A percentile compares a stretch with the other conserved stretches of the same genome.
phyloP scores from a whole-genome alignment of 352 stramenopile genomes.

The Globisporangium perplexum region DNA sequence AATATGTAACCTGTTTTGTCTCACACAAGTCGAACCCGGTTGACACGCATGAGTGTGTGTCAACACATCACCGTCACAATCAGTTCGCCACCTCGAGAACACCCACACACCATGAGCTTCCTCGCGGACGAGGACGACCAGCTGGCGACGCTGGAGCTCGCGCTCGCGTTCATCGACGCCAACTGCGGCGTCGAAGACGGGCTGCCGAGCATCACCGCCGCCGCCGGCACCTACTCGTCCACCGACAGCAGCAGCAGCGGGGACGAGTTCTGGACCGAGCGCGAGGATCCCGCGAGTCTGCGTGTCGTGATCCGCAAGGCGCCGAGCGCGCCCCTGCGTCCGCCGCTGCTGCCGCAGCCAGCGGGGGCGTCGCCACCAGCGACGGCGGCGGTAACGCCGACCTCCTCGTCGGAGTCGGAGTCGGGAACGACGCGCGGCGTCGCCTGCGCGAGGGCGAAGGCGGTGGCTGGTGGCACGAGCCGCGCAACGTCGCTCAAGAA shows the following conservation, averaged over 20 bases:
- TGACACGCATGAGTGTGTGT: not conserved
- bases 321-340: not conserved
- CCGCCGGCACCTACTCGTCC: not conserved
- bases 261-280: not conserved
- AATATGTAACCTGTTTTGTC: not conserved
- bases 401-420: no score
- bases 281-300: not conserved
- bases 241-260: not conserved
- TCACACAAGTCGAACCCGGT: no score
- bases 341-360: not conserved
- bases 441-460: not conserved
- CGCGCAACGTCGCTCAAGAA: not conserved
- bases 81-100: not conserved
- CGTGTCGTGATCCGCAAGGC: slow-evolving; percentile 4
- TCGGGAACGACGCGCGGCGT: not conserved
- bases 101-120: slow-evolving; percentile 4
- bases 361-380: not conserved
- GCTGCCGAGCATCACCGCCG: no score
- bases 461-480: not conserved
- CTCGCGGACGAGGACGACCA: slow-evolving; percentile 5
- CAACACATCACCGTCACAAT: not conserved
- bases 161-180: slow-evolving; percentile 19
- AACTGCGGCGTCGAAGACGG: not conserved
- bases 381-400: not conserved
- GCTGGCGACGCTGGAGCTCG: slow-evolving; percentile 10